Conservation (phyloP, 306 rosid genomes). For the Nissolia schottii region DNA sequence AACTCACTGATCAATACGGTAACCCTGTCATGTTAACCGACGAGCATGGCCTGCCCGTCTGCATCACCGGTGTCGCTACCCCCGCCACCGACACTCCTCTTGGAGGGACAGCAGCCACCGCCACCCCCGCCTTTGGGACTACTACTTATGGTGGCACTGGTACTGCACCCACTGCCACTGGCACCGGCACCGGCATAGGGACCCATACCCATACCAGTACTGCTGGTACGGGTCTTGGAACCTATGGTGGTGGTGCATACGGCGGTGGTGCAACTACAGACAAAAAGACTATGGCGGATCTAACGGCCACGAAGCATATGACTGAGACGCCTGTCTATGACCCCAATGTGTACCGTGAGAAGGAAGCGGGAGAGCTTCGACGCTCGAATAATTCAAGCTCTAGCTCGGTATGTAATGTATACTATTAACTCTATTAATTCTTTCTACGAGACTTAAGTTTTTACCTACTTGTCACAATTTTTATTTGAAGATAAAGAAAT, state of each 20-base stretch:
- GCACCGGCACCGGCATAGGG: not conserved
- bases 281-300: conserved; percentile 6
- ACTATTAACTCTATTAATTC: too few relatives aligned
- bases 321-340: conserved; percentile 1
- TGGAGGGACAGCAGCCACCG: not conserved
- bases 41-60: conserved; percentile 63
- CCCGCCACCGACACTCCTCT: not conserved
- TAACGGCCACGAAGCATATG: not conserved
- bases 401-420: conserved; percentile 53
- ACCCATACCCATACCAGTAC: not conserved
- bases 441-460: too few relatives aligned
- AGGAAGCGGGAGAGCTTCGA: conserved; percentile 10
- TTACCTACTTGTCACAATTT: too few relatives aligned
- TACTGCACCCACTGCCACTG: not conserved
- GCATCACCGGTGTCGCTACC: conserved; percentile 59
- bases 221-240: not conserved
- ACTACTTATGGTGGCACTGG: too few relatives aligned
- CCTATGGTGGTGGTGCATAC: not conserved
- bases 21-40: conserved; percentile 61
- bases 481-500: too few relatives aligned
- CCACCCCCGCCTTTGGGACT: not conserved
- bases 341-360: not conserved
- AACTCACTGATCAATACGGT: conserved; percentile 58
- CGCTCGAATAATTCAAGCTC: conserved; percentile 55
- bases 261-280: conserved; percentile 29